Evolutionary conservation across 164 flowering plant species (phyloP).

Genomic region (Umbilicus rupestris): DNA sequence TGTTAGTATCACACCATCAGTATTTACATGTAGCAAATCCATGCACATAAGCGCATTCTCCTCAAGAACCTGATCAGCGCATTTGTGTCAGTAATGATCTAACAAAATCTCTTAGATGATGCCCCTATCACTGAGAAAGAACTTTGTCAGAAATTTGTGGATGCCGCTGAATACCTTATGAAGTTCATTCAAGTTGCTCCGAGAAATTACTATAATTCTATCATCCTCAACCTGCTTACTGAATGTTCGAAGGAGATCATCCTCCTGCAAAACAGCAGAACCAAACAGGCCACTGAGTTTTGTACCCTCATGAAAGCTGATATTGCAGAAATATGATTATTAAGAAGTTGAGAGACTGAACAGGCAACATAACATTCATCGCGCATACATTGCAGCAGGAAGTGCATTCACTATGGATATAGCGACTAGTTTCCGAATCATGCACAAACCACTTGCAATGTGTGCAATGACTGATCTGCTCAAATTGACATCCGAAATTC

Average conservation of each 20-base stretch:
- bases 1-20: slow-evolving; percentile 81
- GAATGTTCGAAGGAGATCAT: slow-evolving; percentile 60
- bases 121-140: background rate
- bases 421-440: background rate
- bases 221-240: slow-evolving; percentile 92
- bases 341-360: background rate
- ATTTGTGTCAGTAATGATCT: slow-evolving; percentile 11
- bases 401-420: background rate
- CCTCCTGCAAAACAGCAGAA: slow-evolving; percentile 51
- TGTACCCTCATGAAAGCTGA: background rate
- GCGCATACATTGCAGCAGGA: too few species aligned
- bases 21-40: slow-evolving; percentile 67
- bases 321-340: background rate
- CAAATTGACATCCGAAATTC: background rate
- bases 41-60: slow-evolving; percentile 71
- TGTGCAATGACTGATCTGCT: background rate
- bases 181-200: slow-evolving; percentile 77
- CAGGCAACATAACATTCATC: background rate
- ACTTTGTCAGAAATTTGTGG: background rate
- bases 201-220: slow-evolving; percentile 66
- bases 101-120: background rate
- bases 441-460: background rate
- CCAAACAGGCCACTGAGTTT: background rate
- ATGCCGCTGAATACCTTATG: slow-evolving; percentile 44
- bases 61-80: slow-evolving; percentile 62